These are phyloP conservation scores for Elsinoe arachidis DNA, from an alignment of 2,329 filamentous ascomycete genomes.

Conservation along the genomic window DNA sequence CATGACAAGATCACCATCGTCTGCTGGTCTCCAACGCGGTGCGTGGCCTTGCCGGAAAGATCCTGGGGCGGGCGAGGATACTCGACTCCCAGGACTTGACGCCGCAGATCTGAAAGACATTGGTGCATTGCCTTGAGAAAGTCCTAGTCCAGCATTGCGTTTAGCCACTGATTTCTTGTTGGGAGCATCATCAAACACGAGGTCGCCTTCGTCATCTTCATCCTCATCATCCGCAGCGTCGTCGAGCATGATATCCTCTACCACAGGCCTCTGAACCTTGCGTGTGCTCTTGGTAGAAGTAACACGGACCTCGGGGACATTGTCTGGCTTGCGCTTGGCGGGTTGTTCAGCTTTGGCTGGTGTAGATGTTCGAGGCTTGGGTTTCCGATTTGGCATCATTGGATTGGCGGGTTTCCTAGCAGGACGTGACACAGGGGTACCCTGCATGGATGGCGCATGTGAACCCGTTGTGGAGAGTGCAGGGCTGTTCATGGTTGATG, in stretches of 20 bases:
- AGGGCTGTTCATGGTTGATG: conserved; percentile 18
- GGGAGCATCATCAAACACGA: conserved; percentile 1
- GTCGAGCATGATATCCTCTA: conserved; percentile 17
- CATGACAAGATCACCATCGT: conserved; percentile 28
- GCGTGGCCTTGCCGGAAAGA: conserved; percentile 16
- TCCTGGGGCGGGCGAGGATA: conserved; percentile 19
- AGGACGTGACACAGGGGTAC: conserved; percentile 13
- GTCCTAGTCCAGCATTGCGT: not conserved
- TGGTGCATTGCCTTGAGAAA: not conserved
- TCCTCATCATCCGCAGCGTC: conserved; percentile 22
- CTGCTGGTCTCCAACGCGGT: conserved; percentile 21
- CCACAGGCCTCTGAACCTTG: conserved; percentile 16
- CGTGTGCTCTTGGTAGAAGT: conserved; percentile 18
- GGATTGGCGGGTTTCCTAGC: conserved; percentile 12
- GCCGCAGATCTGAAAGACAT: conserved; percentile 27
- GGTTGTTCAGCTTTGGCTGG: conserved; percentile 18
- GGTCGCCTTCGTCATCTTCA: conserved; percentile 17
- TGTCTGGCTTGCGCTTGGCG: conserved; percentile 7
- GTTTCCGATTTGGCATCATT: conserved; percentile 4
- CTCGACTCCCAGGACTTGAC: conserved; percentile 22
- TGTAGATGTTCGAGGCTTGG: conserved; percentile 7
- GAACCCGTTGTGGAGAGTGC: conserved; percentile 19
- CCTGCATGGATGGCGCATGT: conserved; percentile 11
- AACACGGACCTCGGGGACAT: conserved; percentile 20
- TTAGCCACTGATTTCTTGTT: not conserved